Conservation (phyloP, 257 asterid genomes). For the Knoxia roxburghii region DNA sequence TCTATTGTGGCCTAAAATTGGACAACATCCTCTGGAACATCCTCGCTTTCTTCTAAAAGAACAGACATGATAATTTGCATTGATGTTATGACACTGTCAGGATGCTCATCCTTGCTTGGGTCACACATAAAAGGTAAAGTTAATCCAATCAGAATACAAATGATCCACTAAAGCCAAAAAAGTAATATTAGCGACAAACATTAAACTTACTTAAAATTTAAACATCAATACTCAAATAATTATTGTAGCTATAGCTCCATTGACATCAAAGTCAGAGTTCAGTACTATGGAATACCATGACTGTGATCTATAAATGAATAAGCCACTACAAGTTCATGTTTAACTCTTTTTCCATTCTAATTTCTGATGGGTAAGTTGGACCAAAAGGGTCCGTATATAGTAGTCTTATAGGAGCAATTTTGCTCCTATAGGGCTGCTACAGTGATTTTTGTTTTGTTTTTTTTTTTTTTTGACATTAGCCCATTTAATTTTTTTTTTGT, state of each 20-base stretch:
- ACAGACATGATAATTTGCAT: conserved; percentile 93
- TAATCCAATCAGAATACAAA: conserved; percentile 6
- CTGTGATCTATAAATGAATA: not conserved
- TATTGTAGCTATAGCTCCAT: not conserved
- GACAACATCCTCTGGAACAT: conserved; percentile 73
- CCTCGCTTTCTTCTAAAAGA: conserved; percentile 91
- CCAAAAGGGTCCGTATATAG: too few relatives aligned
- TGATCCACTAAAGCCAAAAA: not conserved
- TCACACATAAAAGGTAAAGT: conserved; percentile 6
- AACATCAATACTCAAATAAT: too few relatives aligned
- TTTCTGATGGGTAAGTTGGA: too few relatives aligned
- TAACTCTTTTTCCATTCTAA: not conserved
- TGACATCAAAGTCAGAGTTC: not conserved
- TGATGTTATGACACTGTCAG: conserved; percentile 75
- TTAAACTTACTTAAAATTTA: not conserved
- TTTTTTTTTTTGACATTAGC: too few relatives aligned
- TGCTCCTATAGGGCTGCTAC: too few relatives aligned
- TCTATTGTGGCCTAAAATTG: conserved; percentile 62
- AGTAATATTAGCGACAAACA: not conserved
- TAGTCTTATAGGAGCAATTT: too few relatives aligned
- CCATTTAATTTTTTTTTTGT: too few relatives aligned
- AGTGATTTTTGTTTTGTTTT: too few relatives aligned
- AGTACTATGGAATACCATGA: not conserved
- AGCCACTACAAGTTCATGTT: not conserved
- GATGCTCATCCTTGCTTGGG: conserved; percentile 61